These are phyloP conservation scores for Elsinoe arachidis DNA, from an alignment of 2,329 filamentous ascomycete species.

Conservation along the genomic window DNA sequence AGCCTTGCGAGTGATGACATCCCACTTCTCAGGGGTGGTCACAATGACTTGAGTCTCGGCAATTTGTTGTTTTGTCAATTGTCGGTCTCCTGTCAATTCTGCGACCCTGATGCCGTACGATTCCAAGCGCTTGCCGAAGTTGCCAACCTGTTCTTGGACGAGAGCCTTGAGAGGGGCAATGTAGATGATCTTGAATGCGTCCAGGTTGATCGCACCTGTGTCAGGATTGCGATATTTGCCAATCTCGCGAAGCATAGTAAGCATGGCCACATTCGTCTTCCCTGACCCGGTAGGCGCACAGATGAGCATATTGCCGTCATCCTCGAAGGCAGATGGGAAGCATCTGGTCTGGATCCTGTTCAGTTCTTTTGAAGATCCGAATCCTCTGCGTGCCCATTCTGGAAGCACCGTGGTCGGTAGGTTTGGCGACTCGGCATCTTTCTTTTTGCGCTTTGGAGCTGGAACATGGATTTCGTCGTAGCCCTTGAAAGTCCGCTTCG, in stretches of 20 bases:
- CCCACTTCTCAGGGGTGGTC: constrained; percentile 97
- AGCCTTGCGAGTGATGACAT: constrained; percentile 96
- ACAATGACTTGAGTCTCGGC: constrained; percentile 96
- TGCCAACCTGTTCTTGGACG: constrained; percentile 96
- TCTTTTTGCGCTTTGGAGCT: constrained; percentile 76
- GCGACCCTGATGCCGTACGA: constrained; percentile 85
- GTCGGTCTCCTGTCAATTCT: constrained; percentile 94
- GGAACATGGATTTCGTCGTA: constrained; percentile 98
- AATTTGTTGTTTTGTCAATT: constrained; percentile 97
- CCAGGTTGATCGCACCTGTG: constrained; percentile 89
- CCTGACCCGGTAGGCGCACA: constrained; percentile 95
- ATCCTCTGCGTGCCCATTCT: constrained; percentile 82
- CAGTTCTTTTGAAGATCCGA: constrained; percentile 74
- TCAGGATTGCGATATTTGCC: constrained; percentile 84
- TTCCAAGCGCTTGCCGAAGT: constrained; percentile 85
- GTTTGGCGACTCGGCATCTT: constrained; percentile 64
- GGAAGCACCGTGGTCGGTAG: constrained; percentile 83
- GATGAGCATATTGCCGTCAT: constrained; percentile 95
- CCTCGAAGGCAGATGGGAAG: constrained; percentile 80
- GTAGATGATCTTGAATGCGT: constrained; percentile 97
- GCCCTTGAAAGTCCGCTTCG: constrained; percentile 90
- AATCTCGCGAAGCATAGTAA: constrained; percentile 90
- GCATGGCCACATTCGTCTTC: constrained; percentile 98
- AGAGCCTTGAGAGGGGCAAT: constrained; percentile 93
- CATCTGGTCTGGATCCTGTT: constrained; percentile 96